Evolutionary conservation across 1,284 basidiomycete species (phyloP).

Genomic region (Coniferiporia sulphurascens): DNA sequence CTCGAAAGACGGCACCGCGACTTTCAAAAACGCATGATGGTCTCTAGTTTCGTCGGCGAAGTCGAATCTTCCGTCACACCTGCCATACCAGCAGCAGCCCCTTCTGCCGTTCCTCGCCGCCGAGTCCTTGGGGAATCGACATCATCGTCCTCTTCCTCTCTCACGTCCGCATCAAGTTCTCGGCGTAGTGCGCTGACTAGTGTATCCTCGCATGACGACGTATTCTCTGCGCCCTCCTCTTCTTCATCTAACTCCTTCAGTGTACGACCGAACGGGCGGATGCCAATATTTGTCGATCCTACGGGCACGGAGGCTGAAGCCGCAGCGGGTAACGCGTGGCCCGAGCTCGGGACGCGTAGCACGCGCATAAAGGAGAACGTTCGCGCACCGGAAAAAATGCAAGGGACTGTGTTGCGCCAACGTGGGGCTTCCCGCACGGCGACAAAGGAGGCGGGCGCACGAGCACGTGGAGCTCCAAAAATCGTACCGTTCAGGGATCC

Average conservation of each 20-base stretch:
- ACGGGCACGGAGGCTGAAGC: slow-evolving; percentile 42
- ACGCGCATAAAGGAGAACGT: slow-evolving; percentile 72
- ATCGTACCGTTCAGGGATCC: slow-evolving; percentile 22
- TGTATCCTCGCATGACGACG: slow-evolving; percentile 15
- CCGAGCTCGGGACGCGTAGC: slow-evolving; percentile 69
- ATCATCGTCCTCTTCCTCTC: slow-evolving; percentile 23
- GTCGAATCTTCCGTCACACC: slow-evolving; percentile 27
- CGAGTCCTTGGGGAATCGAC: slow-evolving; percentile 21
- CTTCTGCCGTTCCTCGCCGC: slow-evolving; percentile 5
- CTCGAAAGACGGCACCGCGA: slow-evolving; percentile 72
- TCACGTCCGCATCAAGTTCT: slow-evolving; percentile 29
- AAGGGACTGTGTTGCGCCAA: slow-evolving; percentile 55
- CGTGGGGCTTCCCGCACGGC: slow-evolving; percentile 11
- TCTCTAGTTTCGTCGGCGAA: slow-evolving; percentile 34
- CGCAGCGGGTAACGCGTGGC: slow-evolving; percentile 44
- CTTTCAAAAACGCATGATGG: slow-evolving; percentile 81
- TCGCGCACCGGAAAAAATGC: slow-evolving; percentile 59
- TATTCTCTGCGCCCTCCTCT: slow-evolving; percentile 14
- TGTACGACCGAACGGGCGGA: slow-evolving; percentile 47
- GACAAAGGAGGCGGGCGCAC: slow-evolving; percentile 2
- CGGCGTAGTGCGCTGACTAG: slow-evolving; percentile 22
- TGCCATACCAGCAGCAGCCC: slow-evolving; percentile 24
- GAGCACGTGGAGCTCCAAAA: slow-evolving; percentile 14
- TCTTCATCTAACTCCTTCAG: slow-evolving; percentile 18
- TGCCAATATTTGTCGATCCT: slow-evolving; percentile 70